Evolutionary conservation across 1,284 basidiomycete species (phyloP).

Genomic region (Puccinia sorghi): DNA sequence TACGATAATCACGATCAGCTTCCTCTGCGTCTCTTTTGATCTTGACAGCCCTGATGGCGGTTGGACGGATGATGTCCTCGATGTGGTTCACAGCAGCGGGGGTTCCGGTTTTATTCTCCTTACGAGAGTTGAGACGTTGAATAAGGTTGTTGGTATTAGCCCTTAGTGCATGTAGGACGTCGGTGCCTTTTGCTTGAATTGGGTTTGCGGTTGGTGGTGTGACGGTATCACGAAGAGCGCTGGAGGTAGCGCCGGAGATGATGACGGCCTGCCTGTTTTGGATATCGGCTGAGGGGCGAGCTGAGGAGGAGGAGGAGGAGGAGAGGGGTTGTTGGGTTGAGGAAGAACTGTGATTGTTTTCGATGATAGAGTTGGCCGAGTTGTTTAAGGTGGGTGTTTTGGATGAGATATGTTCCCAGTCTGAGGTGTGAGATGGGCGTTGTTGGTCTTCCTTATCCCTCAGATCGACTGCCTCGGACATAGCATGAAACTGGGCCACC

Average conservation of each 20-base stretch:
- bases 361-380: slow-evolving; percentile 2
- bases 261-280: slow-evolving; percentile 4
- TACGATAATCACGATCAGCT: slow-evolving; percentile 85
- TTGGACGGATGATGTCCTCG: slow-evolving; percentile 36
- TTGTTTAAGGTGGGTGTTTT: background rate
- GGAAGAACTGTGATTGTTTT: background rate
- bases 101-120: slow-evolving; percentile 21
- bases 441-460: slow-evolving; percentile 45
- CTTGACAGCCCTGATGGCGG: slow-evolving; percentile 26
- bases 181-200: slow-evolving; percentile 44
- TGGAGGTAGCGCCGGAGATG: slow-evolving; percentile 48
- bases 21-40: slow-evolving; percentile 46
- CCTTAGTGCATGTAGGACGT: slow-evolving; percentile 45
- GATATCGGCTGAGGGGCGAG: slow-evolving; percentile 7
- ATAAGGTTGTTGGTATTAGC: slow-evolving; percentile 48
- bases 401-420: slow-evolving; percentile 46
- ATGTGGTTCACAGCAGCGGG: background rate
- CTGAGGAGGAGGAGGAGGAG: background rate
- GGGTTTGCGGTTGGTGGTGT: slow-evolving; percentile 44
- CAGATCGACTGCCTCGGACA: slow-evolving; percentile 32
- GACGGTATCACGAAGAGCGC: slow-evolving; percentile 44
- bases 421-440: background rate
- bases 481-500: slow-evolving; percentile 31
- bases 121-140: slow-evolving; percentile 47
- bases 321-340: background rate